Conservation (phyloP, 306 rosid genomes). For the Ormosia semicastrata region DNA sequence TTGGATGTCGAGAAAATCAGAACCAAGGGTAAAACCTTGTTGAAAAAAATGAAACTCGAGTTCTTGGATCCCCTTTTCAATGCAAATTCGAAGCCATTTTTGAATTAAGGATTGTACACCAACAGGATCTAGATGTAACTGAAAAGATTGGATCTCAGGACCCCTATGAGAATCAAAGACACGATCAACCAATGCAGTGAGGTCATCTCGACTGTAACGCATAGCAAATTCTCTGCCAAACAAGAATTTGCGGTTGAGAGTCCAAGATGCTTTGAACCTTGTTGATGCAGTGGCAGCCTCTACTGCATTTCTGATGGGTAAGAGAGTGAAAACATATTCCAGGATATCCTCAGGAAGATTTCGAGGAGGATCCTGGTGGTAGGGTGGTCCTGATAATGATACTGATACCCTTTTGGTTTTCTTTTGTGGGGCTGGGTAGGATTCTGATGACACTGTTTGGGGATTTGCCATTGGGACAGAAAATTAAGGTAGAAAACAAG, state of each 20-base stretch:
- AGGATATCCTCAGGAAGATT: constrained; percentile 13
- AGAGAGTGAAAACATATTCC: constrained; percentile 19
- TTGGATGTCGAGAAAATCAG: background rate
- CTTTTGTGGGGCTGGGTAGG: background rate
- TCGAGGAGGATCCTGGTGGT: background rate
- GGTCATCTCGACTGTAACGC: rapidly evolving
- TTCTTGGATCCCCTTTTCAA: constrained; percentile 14
- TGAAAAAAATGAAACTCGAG: constrained; percentile 4
- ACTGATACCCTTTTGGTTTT: background rate
- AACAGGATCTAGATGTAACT: constrained; percentile 9
- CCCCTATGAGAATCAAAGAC: constrained; percentile 22
- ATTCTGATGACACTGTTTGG: background rate
- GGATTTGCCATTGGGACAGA: background rate
- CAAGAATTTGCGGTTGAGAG: background rate
- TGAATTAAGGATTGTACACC: background rate
- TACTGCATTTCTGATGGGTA: constrained; percentile 26
- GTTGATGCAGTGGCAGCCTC: background rate
- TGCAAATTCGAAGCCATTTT: constrained; percentile 26
- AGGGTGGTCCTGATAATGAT: background rate
- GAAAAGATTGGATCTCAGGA: background rate
- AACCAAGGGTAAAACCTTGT: background rate
- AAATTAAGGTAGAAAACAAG: background rate
- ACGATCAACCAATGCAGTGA: background rate
- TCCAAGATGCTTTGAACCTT: background rate
- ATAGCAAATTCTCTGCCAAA: constrained; percentile 3